Base-by-base conservation (phyloP, 78 protist genomes). In the Planoprotostelium fungivorum region DNA sequence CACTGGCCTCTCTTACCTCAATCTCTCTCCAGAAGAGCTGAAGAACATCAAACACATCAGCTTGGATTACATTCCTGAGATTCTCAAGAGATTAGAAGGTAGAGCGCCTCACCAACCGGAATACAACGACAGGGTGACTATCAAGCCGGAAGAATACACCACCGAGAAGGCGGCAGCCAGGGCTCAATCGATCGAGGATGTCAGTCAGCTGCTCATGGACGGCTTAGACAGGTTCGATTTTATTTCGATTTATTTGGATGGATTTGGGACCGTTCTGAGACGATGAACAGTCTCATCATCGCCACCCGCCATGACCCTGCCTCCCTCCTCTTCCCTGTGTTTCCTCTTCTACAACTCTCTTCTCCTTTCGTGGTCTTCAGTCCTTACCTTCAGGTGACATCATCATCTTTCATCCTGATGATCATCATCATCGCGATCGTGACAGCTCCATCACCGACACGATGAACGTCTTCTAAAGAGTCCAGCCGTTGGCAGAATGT, bases 291-390 rank as follows among this genome's bases (percentile, higher is more conserved):
- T 35, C 88, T 92, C 37, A 36, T 92, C 36, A 83, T 92, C 0
- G 94, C 88, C n/a, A 89, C 94, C 23, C 36, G 85, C 34, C 90
- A 86, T 92, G 87, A 88, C 31, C 94, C 94, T 87, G 37, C 90
- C 1, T 63, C 39, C 37, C 35, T 92, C 1, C 28, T 89, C 9
- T 83, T 85, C 31, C 37, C 94, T 38, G 63, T 87, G 37, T 86
- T 86, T 29, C 94, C 94, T 28, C 85, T 63, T 38, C 85, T 92
- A 34, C 87, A 85, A 38, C 31, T 88, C 36, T 83, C 88, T 1
- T 91, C 93, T n/a, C 39, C 51, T 10, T 88, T 92, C 63, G 94
- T 89, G 35, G 37, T 92, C 0, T 88, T 85, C 63, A 51, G 73
- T 16, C 73, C 73, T 51, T 51, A 51, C 16, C 73, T 51, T 51